phyloP scores from a whole-genome alignment of 1,284 basidiomycete species.

The Heterobasidion occidentale region DNA sequence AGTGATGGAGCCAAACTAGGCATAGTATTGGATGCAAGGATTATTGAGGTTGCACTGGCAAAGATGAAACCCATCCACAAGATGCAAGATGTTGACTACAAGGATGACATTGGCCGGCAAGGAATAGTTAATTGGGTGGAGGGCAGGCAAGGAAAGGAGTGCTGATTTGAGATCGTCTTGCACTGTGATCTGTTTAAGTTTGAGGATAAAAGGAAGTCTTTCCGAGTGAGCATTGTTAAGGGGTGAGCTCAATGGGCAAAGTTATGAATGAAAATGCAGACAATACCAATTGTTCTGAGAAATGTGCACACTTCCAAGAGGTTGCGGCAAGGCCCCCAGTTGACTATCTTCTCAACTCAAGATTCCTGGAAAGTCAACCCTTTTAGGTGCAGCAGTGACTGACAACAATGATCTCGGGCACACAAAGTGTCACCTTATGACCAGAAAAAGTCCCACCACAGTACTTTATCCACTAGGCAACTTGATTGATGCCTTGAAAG shows the following conservation, averaged over 20 bases:
- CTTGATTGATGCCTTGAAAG: conserved; percentile 18
- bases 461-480: conserved; percentile 21
- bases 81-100: conserved; percentile 23
- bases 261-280: conserved; percentile 14
- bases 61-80: conserved; percentile 23
- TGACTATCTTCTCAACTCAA: conserved; percentile 8
- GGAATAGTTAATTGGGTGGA: conserved; percentile 21
- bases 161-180: conserved; percentile 17
- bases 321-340: conserved; percentile 15
- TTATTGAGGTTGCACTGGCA: conserved; percentile 17
- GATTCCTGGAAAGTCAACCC: conserved; percentile 11
- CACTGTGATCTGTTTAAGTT: conserved; percentile 14
- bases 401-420: conserved; percentile 15
- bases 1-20: conserved; percentile 20
- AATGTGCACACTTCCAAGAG: conserved; percentile 3
- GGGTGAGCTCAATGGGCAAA: conserved; percentile 9
- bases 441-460: conserved; percentile 18
- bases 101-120: conserved; percentile 25
- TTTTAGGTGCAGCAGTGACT: conserved; percentile 20
- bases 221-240: conserved; percentile 9
- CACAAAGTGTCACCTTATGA: conserved; percentile 7
- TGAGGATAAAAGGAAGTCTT: conserved; percentile 13
- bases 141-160: conserved; percentile 12
- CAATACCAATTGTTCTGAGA: conserved; percentile 9
- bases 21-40: conserved; percentile 1